Evolutionary conservation across 2,329 filamentous ascomycete genomes (phyloP).

Genomic region (Cladosporium colombiae): DNA sequence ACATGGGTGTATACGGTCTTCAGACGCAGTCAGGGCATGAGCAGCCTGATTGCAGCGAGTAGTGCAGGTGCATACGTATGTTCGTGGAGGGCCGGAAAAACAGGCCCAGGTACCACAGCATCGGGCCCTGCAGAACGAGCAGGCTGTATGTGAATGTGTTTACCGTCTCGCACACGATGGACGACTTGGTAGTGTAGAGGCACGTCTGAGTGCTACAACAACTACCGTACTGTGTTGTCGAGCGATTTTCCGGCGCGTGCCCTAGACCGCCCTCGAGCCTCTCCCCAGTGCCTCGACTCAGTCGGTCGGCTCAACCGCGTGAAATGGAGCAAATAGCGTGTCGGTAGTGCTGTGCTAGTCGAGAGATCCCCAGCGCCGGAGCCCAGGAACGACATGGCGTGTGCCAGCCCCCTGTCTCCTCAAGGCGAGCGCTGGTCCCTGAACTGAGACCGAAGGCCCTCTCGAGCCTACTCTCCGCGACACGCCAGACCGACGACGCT

Average conservation of each 20-base stretch:
- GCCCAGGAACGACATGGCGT: background rate
- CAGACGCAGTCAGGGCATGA: conserved; percentile 11
- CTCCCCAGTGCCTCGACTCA: background rate
- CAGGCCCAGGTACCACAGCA: background rate
- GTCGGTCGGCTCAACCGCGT: conserved; percentile 8
- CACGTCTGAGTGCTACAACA: too few relatives aligned
- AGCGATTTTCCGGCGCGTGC: background rate
- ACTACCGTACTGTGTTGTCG: background rate
- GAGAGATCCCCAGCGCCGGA: background rate
- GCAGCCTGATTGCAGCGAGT: background rate
- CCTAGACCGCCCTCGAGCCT: background rate
- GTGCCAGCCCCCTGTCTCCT: conserved; percentile 7
- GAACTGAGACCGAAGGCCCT: background rate
- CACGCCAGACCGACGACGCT: background rate
- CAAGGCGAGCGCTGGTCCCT: background rate
- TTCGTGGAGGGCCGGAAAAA: background rate
- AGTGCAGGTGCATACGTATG: background rate
- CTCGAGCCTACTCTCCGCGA: background rate
- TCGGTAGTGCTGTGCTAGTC: conserved; percentile 2
- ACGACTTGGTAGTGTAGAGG: too few relatives aligned
- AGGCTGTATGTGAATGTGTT: too few relatives aligned
- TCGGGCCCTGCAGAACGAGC: background rate
- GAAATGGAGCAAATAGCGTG: background rate
- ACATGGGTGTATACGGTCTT: conserved; percentile 5
- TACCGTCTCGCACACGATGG: too few relatives aligned